phyloP scores from a whole-genome alignment of 305 asterid species.

The Solanum hybrid region DNA sequence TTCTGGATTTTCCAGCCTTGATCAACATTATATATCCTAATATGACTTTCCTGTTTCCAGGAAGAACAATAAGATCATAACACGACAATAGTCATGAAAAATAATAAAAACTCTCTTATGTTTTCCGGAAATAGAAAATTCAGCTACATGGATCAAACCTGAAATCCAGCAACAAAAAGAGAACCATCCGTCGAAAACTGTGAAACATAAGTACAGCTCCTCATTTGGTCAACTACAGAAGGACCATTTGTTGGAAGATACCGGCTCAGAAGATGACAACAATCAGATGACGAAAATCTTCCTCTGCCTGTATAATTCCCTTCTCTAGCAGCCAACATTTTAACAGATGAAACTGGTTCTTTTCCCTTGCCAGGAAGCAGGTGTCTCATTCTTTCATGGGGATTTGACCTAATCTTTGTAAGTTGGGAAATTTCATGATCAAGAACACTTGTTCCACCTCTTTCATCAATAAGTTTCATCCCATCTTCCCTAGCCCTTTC shows the following conservation, averaged over 20 bases:
- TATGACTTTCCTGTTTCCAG: constrained; percentile 54
- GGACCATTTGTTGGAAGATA: constrained; percentile 70
- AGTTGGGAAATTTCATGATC: constrained; percentile 61
- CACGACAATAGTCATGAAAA: neutral
- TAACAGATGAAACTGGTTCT: constrained; percentile 57
- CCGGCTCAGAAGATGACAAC: constrained; percentile 70
- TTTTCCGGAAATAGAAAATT: neutral
- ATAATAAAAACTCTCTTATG: neutral
- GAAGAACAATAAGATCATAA: neutral
- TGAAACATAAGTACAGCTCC: constrained; percentile 60
- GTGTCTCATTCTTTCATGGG: constrained; percentile 33
- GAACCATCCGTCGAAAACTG: constrained; percentile 90
- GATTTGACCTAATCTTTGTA: constrained; percentile 42
- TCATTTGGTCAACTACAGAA: constrained; percentile 47
- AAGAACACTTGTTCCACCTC: constrained; percentile 8
- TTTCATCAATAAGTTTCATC: constrained; percentile 15
- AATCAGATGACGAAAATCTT: constrained; percentile 60
- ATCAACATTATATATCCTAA: constrained; percentile 62
- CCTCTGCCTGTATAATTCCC: constrained; percentile 74
- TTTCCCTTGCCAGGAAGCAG: constrained; percentile 31
- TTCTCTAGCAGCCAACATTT: constrained; percentile 75
- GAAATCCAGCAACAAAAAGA: constrained; percentile 87
- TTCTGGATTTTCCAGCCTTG: constrained; percentile 63
- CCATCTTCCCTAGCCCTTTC: constrained; percentile 21
- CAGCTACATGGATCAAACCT: constrained; percentile 33